Evolutionary conservation across 352 stramenopile genomes (phyloP), one percentile per base, ranked within the genome.

Genomic region (Pythium volutum): DNA sequence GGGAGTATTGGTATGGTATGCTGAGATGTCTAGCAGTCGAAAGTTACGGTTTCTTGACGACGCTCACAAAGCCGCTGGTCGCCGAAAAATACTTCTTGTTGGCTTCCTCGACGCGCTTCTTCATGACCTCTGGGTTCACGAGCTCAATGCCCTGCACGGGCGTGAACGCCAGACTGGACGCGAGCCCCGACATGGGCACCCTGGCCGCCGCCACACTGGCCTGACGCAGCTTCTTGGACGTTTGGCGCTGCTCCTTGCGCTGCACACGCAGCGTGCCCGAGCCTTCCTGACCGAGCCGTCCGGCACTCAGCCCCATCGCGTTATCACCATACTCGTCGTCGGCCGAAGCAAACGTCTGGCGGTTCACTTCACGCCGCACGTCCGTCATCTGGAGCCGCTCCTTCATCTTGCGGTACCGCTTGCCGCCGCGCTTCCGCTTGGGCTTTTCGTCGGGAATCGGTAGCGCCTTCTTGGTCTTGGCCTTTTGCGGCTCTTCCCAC

Each of bases 81-180:
- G 96, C 81, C 34, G 90, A 90, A 65, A 99, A 99, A 82, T 98
- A 99, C 73, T 98, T 98, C 48, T 97, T 93, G 77, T 99, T 99
- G 18, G 96, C 96, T 45, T 97, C 81, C 20, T 88, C 79, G 26
- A 98, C 89, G 27, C 87, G 78, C 55, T 89, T 82, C 67, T 96
- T 93, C 20, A 93, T 87, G n/a, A 91, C 93, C 70, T 98, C 95
- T 6, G 97, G 97, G 79, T 99, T 98, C 69, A 98, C 92, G 11
- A 99, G 81, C 75, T 99, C 96, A 66, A 99, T 95, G 42, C 95
- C 96, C 59, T 98, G 95, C 23, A 98, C 91, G 9, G 96, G 95
- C 15, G 95, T 99, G 73, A 99, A 99, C 4, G 97, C 96, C n/a
- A 99, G 81, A 62, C 88, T 98, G 20, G 91, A 98, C 15, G 93